Evolutionary conservation across 129 eudicot species (phyloP), one percentile per base, ranked within the genome.

Genomic region (Escallonia herrerae): DNA sequence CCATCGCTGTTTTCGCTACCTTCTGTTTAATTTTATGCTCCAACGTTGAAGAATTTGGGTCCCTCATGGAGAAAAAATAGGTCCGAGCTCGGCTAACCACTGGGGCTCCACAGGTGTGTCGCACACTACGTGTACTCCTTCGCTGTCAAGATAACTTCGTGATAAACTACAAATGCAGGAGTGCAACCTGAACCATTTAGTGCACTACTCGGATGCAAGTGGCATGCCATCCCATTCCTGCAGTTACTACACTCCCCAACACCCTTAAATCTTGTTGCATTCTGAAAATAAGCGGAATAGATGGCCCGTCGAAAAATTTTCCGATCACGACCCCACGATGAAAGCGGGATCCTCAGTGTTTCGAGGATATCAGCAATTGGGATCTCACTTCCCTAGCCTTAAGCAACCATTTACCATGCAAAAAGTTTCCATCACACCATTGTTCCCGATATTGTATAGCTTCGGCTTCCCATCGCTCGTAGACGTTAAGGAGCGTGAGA

Each of bases 81-180:
- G 33, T 22, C 33, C 33, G 1, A 22, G 33, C 33, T 22, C 33
- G 33, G 33, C 33, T 22, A 22, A 22, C 33, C 33, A 22, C 33
- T 1, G 33, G 33, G 33, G 33, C 1, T 22, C 33, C 33, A 80
- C 75, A 0, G 74, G 55, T 15, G n/a, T n/a, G 70, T 68, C 6
- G 74, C 82, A 59, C 81, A 75, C 10, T 84, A 67, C 91, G 81
- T 84, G 49, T 81, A 81, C 62, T 81, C 84, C n/a, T 72, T 81
- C 2, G 82, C 78, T 7, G 91, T 84, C 84, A 74, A 58, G n/a
- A 84, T 82, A 3, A 84, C 46, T 62, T 84, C 91, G 38, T 81
- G 80, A 54, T 84, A 84, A 15, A 84, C 69, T 5, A 84, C 84
- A 79, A 81, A 78, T 51, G 63, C 71, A 4, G 84, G 87, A 38